phyloP scores from a whole-genome alignment of 2,329 filamentous ascomycete species.

The Polychaeton citri region DNA sequence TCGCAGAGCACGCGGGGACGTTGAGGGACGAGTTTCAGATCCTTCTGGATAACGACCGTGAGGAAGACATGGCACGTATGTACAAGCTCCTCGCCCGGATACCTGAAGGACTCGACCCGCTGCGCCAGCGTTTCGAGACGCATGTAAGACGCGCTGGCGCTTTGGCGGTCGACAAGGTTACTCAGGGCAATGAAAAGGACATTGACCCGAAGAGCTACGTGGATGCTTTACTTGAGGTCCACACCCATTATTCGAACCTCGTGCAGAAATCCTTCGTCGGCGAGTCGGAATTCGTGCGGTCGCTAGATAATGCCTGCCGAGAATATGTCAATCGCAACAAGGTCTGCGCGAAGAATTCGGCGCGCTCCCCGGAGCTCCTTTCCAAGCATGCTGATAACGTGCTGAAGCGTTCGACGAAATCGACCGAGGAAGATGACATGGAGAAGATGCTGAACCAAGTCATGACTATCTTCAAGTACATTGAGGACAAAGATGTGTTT shows the following conservation, averaged over 20 bases:
- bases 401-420: constrained; percentile 82
- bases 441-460: constrained; percentile 82
- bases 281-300: constrained; percentile 92
- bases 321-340: constrained; percentile 98
- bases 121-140: constrained; percentile 75
- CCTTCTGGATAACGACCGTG: constrained; percentile 82
- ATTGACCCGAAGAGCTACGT: constrained; percentile 96
- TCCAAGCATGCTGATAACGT: constrained; percentile 92
- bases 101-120: constrained; percentile 77
- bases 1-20: constrained; percentile 73
- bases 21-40: constrained; percentile 92
- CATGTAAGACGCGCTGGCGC: constrained; percentile 86
- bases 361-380: constrained; percentile 84
- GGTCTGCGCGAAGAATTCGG: constrained; percentile 85
- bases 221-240: constrained; percentile 84
- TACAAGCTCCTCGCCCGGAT: constrained; percentile 84
- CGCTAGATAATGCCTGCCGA: constrained; percentile 88
- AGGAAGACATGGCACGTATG: constrained; percentile 93
- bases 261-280: constrained; percentile 89
- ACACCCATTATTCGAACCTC: constrained; percentile 81
- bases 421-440: constrained; percentile 84
- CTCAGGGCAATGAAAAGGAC: constrained; percentile 58
- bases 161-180: constrained; percentile 78
- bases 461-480: constrained; percentile 99
- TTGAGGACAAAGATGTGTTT: constrained; percentile 99